These are phyloP conservation scores for Sporopachydermia lactativora DNA, from an alignment of 805 yeast species.

Conservation along the genomic window DNA sequence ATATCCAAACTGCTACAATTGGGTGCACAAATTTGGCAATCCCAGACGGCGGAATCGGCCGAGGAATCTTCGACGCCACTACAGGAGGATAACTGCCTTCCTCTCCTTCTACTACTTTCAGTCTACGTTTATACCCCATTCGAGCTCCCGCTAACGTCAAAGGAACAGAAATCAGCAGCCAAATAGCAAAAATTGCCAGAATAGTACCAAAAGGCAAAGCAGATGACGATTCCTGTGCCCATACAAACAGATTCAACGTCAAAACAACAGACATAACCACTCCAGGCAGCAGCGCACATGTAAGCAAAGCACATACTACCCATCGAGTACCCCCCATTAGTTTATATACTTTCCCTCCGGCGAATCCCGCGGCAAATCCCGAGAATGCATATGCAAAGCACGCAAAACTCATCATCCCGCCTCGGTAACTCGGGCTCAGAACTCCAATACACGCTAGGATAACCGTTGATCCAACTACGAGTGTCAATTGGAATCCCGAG, in stretches of 20 bases:
- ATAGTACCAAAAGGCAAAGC: conserved; percentile 74
- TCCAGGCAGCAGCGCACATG: conserved; percentile 10
- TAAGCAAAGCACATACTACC: conserved; percentile 1
- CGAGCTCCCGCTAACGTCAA: conserved; percentile 62
- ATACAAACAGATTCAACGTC: conserved; percentile 50
- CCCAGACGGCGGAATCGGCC: conserved; percentile 17
- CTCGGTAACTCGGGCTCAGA: conserved; percentile 51
- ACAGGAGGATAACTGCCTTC: conserved; percentile 9
- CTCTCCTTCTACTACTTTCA: conserved; percentile 10
- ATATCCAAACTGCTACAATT: conserved; percentile 20
- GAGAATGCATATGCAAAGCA: conserved; percentile 48
- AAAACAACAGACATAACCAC: conserved; percentile 35
- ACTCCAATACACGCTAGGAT: conserved; percentile 40
- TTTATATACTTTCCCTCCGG: conserved; percentile 41
- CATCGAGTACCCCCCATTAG: conserved; percentile 21
- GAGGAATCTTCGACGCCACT: conserved; percentile 16
- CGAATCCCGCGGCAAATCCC: conserved; percentile 62
- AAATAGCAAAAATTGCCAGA: conserved; percentile 39
- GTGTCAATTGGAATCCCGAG: conserved; percentile 60
- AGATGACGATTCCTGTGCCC: conserved; percentile 62
- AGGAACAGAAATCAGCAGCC: conserved; percentile 59
- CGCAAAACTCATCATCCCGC: conserved; percentile 50
- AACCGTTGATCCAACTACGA: conserved; percentile 44
- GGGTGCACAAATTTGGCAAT: conserved; percentile 8
- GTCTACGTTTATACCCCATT: conserved; percentile 25